A percentile compares a stretch with the other conserved stretches of the same genome.
Conservation (phyloP, 441 rosid genomes). For the Gossypium schwendimanii region DNA sequence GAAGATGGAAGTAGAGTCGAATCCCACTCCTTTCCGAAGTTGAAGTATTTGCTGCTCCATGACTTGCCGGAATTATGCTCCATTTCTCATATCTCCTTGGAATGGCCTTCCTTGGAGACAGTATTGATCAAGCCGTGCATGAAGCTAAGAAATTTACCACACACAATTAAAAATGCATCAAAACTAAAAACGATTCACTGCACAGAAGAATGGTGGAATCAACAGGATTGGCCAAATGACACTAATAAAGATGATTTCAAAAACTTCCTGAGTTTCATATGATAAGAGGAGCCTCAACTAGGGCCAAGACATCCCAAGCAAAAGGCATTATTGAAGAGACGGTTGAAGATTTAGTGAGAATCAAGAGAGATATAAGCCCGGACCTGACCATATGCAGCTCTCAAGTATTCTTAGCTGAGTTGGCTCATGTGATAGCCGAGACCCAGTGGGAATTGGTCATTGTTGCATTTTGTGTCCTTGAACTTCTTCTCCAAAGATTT, state of each 20-base stretch:
- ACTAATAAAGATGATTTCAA: background rate
- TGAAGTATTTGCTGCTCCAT: background rate
- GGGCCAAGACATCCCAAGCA: background rate
- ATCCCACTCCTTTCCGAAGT: background rate
- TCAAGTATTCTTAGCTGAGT: background rate
- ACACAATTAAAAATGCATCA: background rate
- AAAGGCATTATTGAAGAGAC: background rate
- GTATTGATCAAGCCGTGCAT: background rate
- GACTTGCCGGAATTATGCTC: constrained; percentile 10
- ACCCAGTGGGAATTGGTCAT: background rate
- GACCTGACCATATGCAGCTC: background rate
- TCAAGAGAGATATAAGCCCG: background rate
- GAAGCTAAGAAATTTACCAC: constrained; percentile 6
- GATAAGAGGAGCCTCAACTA: background rate
- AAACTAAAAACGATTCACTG: constrained; percentile 6
- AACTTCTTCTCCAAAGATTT: background rate
- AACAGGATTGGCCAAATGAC: constrained; percentile 5
- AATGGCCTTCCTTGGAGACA: constrained; percentile 9
- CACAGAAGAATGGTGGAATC: constrained; percentile 11
- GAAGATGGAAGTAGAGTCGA: background rate
- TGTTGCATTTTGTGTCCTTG: background rate
- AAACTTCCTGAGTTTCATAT: background rate
- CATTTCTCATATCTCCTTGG: background rate
- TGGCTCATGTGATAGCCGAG: background rate
- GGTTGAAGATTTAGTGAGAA: background rate